Conservation (phyloP, 257 asterid species). For the Nicotiana otophora region DNA sequence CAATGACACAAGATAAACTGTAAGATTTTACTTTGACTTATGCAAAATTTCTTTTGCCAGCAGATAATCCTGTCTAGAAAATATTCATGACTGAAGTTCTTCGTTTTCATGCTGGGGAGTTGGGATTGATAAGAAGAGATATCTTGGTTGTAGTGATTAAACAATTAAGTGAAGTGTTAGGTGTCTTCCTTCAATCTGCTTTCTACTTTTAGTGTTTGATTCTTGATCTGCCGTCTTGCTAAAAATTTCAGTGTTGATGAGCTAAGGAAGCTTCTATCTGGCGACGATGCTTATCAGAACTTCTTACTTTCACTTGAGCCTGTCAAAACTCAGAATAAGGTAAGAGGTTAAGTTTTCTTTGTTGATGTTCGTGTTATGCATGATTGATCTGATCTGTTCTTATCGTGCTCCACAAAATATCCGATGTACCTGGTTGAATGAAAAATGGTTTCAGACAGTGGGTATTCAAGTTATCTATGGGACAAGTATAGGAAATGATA, state of each 20-base stretch:
- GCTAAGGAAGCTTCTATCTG: slow-evolving; percentile 67
- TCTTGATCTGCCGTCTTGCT: neutral
- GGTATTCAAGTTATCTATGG: neutral
- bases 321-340: slow-evolving; percentile 79
- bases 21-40: neutral
- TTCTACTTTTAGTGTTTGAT: neutral
- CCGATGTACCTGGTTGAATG: neutral
- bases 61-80: neutral
- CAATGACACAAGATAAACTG: neutral
- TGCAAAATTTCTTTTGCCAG: neutral
- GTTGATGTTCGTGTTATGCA: neutral
- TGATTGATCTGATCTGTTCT: slow-evolving; percentile 3
- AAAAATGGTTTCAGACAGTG: neutral
- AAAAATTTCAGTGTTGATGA: slow-evolving; percentile 61
- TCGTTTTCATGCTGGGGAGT: neutral
- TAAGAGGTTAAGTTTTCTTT: slow-evolving; percentile 24
- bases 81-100: neutral
- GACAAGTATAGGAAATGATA: slow-evolving; percentile 4
- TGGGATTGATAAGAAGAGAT: neutral
- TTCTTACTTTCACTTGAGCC: slow-evolving; percentile 79
- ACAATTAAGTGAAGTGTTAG: neutral
- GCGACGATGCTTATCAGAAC: slow-evolving; percentile 75
- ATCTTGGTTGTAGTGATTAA: neutral
- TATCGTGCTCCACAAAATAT: neutral
- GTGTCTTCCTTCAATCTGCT: neutral